Evolutionary conservation across 768 basidiomycete species (phyloP).

Genomic region (Saitozyma sp.): DNA sequence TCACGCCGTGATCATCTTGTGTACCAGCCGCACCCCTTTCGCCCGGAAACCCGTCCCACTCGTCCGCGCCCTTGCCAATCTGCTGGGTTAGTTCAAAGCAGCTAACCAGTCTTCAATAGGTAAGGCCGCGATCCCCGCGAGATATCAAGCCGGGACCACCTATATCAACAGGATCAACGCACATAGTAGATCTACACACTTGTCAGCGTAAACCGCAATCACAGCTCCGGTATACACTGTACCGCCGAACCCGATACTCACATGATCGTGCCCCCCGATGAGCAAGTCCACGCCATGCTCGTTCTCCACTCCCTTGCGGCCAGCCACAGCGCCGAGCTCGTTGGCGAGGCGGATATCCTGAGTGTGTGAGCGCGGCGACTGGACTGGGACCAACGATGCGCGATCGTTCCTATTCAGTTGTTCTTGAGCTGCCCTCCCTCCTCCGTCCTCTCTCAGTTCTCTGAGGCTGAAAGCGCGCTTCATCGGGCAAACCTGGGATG

Average conservation of each 20-base stretch:
- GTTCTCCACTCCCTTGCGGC: slow-evolving; percentile 54
- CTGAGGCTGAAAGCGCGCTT: too few species aligned
- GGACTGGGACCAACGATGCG: too few species aligned
- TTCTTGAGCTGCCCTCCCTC: too few species aligned
- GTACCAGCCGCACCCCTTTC: slow-evolving; percentile 33
- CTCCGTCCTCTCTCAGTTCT: too few species aligned
- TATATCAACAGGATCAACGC: neutral
- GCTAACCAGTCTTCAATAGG: neutral
- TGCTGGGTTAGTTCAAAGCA: neutral
- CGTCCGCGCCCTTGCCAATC: slow-evolving; percentile 45
- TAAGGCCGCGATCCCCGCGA: too few species aligned
- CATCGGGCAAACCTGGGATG: neutral
- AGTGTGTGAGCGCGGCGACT: too few species aligned
- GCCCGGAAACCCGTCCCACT: slow-evolving; percentile 48
- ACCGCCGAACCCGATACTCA: slow-evolving; percentile 2
- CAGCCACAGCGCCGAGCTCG: slow-evolving; percentile 44
- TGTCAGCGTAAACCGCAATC: neutral
- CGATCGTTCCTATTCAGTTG: too few species aligned
- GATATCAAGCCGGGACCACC: neutral
- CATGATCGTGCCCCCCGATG: slow-evolving; percentile 85
- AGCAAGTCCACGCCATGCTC: slow-evolving; percentile 79
- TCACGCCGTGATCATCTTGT: slow-evolving; percentile 40
- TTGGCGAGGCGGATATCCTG: slow-evolving; percentile 50
- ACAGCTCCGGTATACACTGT: neutral
- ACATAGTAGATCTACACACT: slow-evolving; percentile 33